Percentiles rank a stretch among this genome's conserved stretches.
phyloP scores from a whole-genome alignment of 2,329 filamentous ascomycete species.

The Beauveria scarabaeidicola region DNA sequence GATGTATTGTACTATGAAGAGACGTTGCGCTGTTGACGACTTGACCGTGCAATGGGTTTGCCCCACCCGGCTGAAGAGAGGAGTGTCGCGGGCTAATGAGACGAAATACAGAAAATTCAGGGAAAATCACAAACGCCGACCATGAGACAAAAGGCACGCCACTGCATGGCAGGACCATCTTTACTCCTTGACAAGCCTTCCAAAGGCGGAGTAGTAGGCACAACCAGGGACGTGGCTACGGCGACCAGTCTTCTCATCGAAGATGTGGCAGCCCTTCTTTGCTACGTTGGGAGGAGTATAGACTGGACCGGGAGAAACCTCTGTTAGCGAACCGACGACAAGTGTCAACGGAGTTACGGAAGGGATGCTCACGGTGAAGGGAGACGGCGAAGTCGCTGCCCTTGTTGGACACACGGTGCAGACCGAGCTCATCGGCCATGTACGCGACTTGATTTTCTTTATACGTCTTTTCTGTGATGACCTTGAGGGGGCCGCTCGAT shows the following conservation, averaged over 20 bases:
- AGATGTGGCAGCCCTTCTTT: slow-evolving; percentile 72
- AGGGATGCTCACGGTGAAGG: slow-evolving; percentile 54
- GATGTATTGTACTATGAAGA: slow-evolving; percentile 11
- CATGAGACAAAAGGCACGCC: slow-evolving; percentile 7
- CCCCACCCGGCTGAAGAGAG: slow-evolving; percentile 3
- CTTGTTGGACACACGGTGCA: slow-evolving; percentile 75
- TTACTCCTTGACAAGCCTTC: slow-evolving; percentile 36
- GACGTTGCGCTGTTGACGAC: neutral
- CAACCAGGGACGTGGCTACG: slow-evolving; percentile 62
- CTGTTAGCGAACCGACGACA: slow-evolving; percentile 22
- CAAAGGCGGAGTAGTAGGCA: slow-evolving; percentile 61
- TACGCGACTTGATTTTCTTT: slow-evolving; percentile 70
- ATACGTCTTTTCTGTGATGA: slow-evolving; percentile 61
- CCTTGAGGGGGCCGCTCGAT: slow-evolving; percentile 46
- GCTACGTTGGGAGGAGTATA: slow-evolving; percentile 88
- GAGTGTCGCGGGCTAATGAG: slow-evolving; percentile 8
- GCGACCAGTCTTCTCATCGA: slow-evolving; percentile 67
- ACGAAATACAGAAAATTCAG: slow-evolving; percentile 8
- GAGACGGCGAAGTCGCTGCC: slow-evolving; percentile 73
- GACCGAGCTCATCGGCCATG: slow-evolving; percentile 82
- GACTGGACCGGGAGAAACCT: slow-evolving; percentile 34
- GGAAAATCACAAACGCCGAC: slow-evolving; percentile 11
- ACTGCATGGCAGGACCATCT: neutral
- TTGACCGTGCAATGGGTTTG: neutral
- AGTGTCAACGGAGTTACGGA: slow-evolving; percentile 20